Base-by-base conservation (phyloP, 179 eudicot genomes). In the Nepenthes alata region DNA sequence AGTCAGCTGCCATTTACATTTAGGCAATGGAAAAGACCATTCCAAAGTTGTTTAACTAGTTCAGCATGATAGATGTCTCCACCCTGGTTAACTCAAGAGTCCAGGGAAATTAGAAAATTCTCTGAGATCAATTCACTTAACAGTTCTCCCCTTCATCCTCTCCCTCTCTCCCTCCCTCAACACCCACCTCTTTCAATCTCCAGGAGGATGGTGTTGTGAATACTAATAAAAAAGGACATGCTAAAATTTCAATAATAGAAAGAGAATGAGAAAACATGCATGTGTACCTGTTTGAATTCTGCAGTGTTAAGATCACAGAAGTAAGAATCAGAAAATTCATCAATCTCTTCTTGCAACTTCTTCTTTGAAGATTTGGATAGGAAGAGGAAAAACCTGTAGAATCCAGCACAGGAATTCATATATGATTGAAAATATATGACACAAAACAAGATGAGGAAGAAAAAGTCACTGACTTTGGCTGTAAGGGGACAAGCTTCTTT, bases 401-500 rank as follows among this genome's bases (percentile, higher is more conserved):
- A 53, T 41, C 7, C 58, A 13, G 55, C 45, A 64, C 2, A 15
- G 6, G 45, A 15, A 8, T 25, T 61, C 12, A 55, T 45, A 16
- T 54, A 11, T 3, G 11, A 6, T 0, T 3, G 4, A 37, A 62
- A 6, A 37, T 62, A 38, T 15, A 3, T 16, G 4, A 35, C 16
- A 41, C 45, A 35, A 63, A 45, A 35, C 16, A 55, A 34, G 2
- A 39, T 0, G 14, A 47, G 50, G 25, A 51, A 37, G 6, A 38
- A 58, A 66, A 57, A 37, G 35, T 45, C 1, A 70, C 70, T 58
- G 34, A 84, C 81, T 77, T 85, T n/a, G 95, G 97, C 71, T 74
- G 88, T 60, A 93, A 78, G 36, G 87, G 88, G n/a, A 89, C 78
- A 57, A 89, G 91, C 75, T 85, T 82, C 76, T 82, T 87, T 65